phyloP scores from a whole-genome alignment of 352 stramenopile genomes.

The Phytophthora hibernalis region DNA sequence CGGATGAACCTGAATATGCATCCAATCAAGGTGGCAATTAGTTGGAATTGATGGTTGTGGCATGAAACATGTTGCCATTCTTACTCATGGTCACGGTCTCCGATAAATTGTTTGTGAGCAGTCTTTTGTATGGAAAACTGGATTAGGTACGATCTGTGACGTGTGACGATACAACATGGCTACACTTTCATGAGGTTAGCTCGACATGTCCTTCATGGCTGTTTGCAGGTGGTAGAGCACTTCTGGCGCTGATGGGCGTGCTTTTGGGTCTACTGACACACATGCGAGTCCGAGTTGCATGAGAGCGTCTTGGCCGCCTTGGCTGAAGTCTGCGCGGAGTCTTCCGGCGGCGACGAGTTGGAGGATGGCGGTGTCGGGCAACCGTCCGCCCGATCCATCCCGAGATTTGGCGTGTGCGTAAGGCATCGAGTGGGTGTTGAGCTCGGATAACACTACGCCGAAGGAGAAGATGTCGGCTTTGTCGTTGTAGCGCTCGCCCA shows the following conservation, averaged over 20 bases:
- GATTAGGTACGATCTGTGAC: neutral
- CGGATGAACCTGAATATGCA: neutral
- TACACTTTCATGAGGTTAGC: neutral
- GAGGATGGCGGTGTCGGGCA: conserved; percentile 9
- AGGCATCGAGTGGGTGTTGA: conserved; percentile 30
- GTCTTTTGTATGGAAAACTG: neutral
- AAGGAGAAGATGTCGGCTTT: conserved; percentile 32
- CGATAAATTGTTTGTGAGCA: too few species aligned
- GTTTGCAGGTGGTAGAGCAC: conserved; percentile 22
- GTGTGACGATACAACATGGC: neutral
- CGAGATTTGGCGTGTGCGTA: conserved; percentile 21
- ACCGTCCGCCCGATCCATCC: neutral
- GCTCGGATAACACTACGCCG: conserved; percentile 27
- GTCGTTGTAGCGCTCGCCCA: conserved; percentile 30
- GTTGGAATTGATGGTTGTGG: neutral
- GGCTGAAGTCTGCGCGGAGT: conserved; percentile 28
- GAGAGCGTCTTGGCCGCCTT: neutral
- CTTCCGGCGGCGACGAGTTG: conserved; percentile 29
- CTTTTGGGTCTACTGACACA: conserved; percentile 14
- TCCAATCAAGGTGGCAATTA: neutral
- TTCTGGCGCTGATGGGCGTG: conserved; percentile 27
- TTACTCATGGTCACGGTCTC: neutral
- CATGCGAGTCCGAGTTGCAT: conserved; percentile 19
- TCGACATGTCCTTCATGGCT: conserved; percentile 2
- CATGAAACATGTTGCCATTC: neutral